Evolutionary conservation across 768 basidiomycete species (phyloP), one percentile per base, ranked within the genome.

Genomic region (Leccinum aurantiacum): DNA sequence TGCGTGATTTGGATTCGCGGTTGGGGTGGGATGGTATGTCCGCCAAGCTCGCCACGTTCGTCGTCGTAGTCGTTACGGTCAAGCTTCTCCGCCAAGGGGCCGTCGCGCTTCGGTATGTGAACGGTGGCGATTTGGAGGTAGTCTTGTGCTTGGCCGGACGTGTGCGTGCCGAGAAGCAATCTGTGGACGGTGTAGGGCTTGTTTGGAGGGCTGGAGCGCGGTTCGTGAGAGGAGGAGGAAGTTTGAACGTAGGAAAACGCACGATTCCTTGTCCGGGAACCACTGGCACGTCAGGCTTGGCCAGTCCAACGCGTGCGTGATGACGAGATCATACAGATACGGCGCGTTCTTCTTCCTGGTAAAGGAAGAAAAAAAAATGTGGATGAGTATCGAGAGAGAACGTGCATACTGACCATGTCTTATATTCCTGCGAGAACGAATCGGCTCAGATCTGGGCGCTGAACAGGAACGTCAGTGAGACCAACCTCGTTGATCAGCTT

Each of bases 231-330:
- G 8, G 8, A 41, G 19, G 4, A 11, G 4, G 33, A 9, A 5
- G n/a, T 13, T 29, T 4, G 35, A 46, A 35, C 31, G 29, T 31
- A 44, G 10, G 4, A 17, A n/a, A 11, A 76, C 92, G 70, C 67
- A 95, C 95, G 86, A 84, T 76, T 98, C 93, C 74, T 87, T 89
- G 80, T 99, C 97, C 0, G 97, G 97, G 75, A 99, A 91, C 97
- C 97, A 99, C 77, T 98, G 97, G 73, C 93, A 95, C 5, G 97
- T 99, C 69, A 99, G 73, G 69, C 89, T 93, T 19, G 97, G 97
- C 97, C 97, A 99, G 75, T 97, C 94, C 53, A 98, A 82, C 33
- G 96, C 96, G 72, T 98, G 96, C 1, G 96, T 98, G 68, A 99
- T 89, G 64, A 99, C 93, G 24, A 96, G 82, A 75, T 99, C 97